A percentile compares a stretch with the other conserved stretches of the same genome.
phyloP scores from a whole-genome alignment of 306 rosid species.

The Begonia masoniana region DNA sequence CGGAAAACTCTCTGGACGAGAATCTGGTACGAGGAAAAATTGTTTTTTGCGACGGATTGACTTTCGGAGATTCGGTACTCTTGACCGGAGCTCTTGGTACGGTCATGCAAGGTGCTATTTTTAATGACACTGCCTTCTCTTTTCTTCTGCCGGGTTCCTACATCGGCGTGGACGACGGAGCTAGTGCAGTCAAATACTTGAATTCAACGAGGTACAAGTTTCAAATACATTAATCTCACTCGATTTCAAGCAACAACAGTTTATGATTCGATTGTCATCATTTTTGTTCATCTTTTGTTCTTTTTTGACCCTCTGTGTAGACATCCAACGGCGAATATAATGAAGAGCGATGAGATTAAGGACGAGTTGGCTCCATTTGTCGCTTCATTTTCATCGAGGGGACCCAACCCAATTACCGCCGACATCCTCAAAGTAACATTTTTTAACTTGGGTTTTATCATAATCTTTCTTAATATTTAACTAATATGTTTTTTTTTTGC shows the following conservation, averaged over 20 bases:
- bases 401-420: slow-evolving; percentile 27
- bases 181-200: background rate
- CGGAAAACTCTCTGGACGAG: slow-evolving; percentile 3
- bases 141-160: slow-evolving; percentile 11
- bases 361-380: slow-evolving; percentile 23
- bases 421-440: slow-evolving; percentile 30
- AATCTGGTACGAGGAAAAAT: slow-evolving; percentile 9
- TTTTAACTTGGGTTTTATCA: background rate
- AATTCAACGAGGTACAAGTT: slow-evolving; percentile 8
- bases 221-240: background rate
- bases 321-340: slow-evolving; percentile 9
- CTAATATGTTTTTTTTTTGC: background rate
- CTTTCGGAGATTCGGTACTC: background rate
- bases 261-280: too few species aligned
- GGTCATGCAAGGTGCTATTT: background rate
- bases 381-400: slow-evolving; percentile 33
- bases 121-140: slow-evolving; percentile 2
- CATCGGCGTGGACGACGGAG: slow-evolving; percentile 1
- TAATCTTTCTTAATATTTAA: too few species aligned
- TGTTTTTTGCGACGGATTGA: slow-evolving; percentile 10
- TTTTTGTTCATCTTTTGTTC: too few species aligned
- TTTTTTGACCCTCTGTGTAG: background rate
- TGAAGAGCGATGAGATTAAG: slow-evolving; percentile 6
- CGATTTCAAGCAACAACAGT: too few species aligned
- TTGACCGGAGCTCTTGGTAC: slow-evolving; percentile 8